phyloP scores from a whole-genome alignment of 2,329 filamentous ascomycete genomes.

The Metarhizium humberi region DNA sequence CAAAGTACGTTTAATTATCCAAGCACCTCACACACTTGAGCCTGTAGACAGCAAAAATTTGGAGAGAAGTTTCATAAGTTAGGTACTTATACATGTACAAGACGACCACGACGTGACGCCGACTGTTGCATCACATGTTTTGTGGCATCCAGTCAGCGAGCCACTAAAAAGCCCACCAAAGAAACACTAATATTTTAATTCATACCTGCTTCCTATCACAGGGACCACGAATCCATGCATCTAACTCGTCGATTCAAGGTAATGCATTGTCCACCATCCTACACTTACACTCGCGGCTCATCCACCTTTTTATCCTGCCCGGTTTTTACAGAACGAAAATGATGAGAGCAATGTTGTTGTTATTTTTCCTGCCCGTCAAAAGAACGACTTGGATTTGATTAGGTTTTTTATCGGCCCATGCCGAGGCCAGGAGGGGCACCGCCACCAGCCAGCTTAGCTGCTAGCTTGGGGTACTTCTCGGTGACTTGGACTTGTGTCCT shows the following conservation, averaged over 20 bases:
- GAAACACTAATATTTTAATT: not conserved
- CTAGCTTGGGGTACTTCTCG: conserved; percentile 75
- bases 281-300: not conserved
- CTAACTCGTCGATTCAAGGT: not conserved
- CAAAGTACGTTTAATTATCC: not conserved
- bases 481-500: conserved; percentile 90
- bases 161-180: not conserved
- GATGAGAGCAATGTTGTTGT: not conserved
- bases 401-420: conserved; percentile 23
- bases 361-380: not conserved
- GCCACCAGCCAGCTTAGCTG: conserved; percentile 50
- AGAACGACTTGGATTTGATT: not conserved
- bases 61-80: conserved; percentile 8
- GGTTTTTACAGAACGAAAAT: not conserved
- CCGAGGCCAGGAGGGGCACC: conserved; percentile 25
- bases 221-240: not conserved
- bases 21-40: not conserved
- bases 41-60: too few relatives aligned
- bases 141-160: not conserved
- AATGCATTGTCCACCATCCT: not conserved
- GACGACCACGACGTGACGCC: not conserved
- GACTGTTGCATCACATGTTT: not conserved
- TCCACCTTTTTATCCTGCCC: not conserved
- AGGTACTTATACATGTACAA: conserved; percentile 9
- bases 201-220: not conserved